Conservation (phyloP, 2,329 filamentous ascomycete species). For the Lecanosticta acicola region DNA sequence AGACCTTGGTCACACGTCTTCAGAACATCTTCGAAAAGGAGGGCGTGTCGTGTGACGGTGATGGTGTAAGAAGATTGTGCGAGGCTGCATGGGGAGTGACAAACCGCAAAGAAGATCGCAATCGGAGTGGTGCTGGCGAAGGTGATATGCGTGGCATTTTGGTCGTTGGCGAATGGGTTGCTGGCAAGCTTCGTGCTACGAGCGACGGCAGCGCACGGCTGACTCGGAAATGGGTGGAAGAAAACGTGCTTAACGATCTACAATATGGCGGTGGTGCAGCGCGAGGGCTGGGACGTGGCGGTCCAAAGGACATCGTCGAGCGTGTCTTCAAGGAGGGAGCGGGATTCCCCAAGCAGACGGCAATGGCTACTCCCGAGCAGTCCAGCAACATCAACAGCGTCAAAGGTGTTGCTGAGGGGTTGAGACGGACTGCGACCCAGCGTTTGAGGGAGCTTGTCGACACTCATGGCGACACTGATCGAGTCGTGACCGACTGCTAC, state of each 20-base stretch:
- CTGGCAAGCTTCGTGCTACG: conserved; percentile 56
- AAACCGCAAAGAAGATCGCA: conserved; percentile 57
- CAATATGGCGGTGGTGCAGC: conserved; percentile 65
- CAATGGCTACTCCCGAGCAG: conserved; percentile 18
- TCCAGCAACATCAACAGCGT: conserved; percentile 21
- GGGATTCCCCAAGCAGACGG: conserved; percentile 58
- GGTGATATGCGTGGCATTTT: conserved; percentile 77
- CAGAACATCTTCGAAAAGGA: conserved; percentile 84
- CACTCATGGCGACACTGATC: conserved; percentile 70
- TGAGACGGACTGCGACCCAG: conserved; percentile 66
- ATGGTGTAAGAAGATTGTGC: conserved; percentile 78
- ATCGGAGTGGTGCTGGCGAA: conserved; percentile 54
- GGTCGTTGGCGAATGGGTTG: conserved; percentile 84
- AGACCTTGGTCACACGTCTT: conserved; percentile 75
- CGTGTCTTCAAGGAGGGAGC: conserved; percentile 76
- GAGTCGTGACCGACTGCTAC: conserved; percentile 78
- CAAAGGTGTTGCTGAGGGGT: conserved; percentile 65
- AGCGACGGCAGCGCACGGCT: conserved; percentile 45
- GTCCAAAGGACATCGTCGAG: conserved; percentile 66
- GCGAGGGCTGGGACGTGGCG: conserved; percentile 65
- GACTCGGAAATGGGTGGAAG: conserved; percentile 71
- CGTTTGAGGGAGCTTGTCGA: conserved; percentile 71
- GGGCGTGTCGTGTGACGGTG: conserved; percentile 78
- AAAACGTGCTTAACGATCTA: conserved; percentile 62
- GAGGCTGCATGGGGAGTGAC: conserved; percentile 78